Conservation (phyloP, 2,329 filamentous ascomycete genomes). For the Fusarium globosum region DNA sequence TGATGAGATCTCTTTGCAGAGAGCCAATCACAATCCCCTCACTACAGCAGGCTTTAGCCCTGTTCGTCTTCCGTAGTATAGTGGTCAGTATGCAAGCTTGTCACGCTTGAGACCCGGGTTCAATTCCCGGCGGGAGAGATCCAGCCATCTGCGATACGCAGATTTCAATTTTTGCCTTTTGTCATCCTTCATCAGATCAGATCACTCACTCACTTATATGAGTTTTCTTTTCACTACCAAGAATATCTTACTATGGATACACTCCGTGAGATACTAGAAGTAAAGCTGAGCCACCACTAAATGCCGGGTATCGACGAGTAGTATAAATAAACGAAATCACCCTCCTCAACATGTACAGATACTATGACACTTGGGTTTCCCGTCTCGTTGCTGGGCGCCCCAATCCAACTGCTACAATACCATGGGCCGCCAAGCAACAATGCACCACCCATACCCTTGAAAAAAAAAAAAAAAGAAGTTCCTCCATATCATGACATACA, state of each 20-base stretch:
- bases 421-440: slow-evolving; percentile 24
- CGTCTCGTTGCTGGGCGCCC: slow-evolving; percentile 18
- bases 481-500: slow-evolving; percentile 15
- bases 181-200: neutral
- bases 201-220: neutral
- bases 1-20: no score
- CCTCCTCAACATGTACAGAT: slow-evolving; percentile 26
- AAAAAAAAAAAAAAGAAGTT: slow-evolving; percentile 1
- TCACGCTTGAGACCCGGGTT: slow-evolving; percentile 42
- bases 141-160: slow-evolving; percentile 28
- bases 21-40: neutral
- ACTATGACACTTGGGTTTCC: slow-evolving; percentile 32
- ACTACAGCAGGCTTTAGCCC: slow-evolving; percentile 4
- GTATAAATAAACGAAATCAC: slow-evolving; percentile 41
- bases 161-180: neutral
- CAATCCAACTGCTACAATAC: slow-evolving; percentile 27
- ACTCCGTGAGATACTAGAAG: slow-evolving; percentile 14
- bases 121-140: slow-evolving; percentile 43
- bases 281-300: slow-evolving; percentile 31
- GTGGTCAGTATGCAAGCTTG: slow-evolving; percentile 42
- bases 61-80: slow-evolving; percentile 37
- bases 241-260: slow-evolving; percentile 20
- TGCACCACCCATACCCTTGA: slow-evolving; percentile 13
- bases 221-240: neutral
- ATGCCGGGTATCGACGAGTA: slow-evolving; percentile 52